phyloP scores from a whole-genome alignment of 139 green algal species.

The Chlamydomonas applanata region DNA sequence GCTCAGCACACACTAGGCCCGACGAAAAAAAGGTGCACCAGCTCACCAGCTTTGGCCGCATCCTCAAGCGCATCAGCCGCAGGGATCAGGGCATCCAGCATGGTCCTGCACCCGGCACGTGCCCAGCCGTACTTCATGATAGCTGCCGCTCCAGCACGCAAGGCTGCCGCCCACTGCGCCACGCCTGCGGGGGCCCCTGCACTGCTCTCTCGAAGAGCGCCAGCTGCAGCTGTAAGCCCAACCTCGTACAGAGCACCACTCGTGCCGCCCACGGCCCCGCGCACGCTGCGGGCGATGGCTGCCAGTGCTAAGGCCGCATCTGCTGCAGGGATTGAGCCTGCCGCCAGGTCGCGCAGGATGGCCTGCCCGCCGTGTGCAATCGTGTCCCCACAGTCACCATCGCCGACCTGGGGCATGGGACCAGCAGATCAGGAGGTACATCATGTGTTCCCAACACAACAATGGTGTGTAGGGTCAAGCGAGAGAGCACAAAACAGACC shows the following conservation, averaged over 20 bases:
- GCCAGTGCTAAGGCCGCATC: slow-evolving; percentile 11
- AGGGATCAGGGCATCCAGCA: slow-evolving; percentile 79
- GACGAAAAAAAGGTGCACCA: no score
- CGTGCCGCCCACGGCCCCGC: slow-evolving; percentile 63
- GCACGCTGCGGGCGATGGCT: slow-evolving; percentile 24
- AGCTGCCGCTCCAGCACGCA: slow-evolving; percentile 53
- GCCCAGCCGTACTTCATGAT: slow-evolving; percentile 72
- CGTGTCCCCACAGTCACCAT: slow-evolving; percentile 86
- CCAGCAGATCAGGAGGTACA: no score
- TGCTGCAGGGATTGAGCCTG: slow-evolving; percentile 17
- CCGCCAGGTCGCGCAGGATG: slow-evolving; percentile 34
- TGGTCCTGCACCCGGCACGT: slow-evolving; percentile 61
- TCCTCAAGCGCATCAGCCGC: background rate
- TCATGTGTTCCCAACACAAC: no score
- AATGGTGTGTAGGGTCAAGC: no score
- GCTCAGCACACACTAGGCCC: background rate
- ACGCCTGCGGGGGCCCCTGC: slow-evolving; percentile 8
- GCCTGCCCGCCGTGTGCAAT: slow-evolving; percentile 53
- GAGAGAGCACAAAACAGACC: no score
- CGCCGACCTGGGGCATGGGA: slow-evolving; percentile 52
- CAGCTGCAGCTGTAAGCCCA: slow-evolving; percentile 32
- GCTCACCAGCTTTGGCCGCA: no score
- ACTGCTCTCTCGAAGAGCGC: no score
- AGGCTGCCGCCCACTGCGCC: slow-evolving; percentile 32
- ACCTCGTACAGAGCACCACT: slow-evolving; percentile 68